A percentile compares a stretch with the other conserved stretches of the same genome.
These are phyloP conservation scores for Bruguiera parviflora DNA, from an alignment of 345 rosid genomes.

Conservation along the genomic window DNA sequence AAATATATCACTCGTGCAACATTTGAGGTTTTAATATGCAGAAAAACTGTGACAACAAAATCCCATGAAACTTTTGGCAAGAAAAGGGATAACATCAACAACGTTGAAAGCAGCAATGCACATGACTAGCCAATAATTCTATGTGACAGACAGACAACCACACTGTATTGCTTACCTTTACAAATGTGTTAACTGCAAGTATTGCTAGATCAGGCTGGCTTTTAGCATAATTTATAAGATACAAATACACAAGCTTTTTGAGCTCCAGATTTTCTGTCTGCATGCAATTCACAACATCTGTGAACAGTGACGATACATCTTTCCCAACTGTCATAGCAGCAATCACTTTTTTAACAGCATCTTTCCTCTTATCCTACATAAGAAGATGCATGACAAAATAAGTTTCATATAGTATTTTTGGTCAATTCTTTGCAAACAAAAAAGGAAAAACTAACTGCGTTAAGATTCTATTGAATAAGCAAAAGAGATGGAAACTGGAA, in stretches of 20 bases:
- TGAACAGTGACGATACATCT: conserved; percentile 95
- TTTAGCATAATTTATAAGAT: conserved; percentile 95
- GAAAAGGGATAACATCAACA: not conserved
- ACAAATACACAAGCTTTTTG: conserved; percentile 93
- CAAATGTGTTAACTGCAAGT: conserved; percentile 97
- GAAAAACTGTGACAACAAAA: not conserved
- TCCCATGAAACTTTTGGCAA: not conserved
- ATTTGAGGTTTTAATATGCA: no score
- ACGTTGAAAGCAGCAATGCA: not conserved
- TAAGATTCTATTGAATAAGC: conserved; percentile 1
- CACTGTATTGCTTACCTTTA: conserved; percentile 55
- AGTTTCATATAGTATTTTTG: conserved; percentile 31
- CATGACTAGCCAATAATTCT: not conserved
- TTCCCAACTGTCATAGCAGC: conserved; percentile 99
- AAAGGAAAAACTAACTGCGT: conserved; percentile 45
- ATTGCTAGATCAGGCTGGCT: conserved; percentile 99
- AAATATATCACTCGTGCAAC: no score
- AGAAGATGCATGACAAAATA: conserved; percentile 15
- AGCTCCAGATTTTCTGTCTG: conserved; percentile 99
- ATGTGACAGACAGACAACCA: not conserved
- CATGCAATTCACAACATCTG: conserved; percentile 99
- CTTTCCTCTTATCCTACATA: conserved; percentile 95
- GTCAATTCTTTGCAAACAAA: no score
- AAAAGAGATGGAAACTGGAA: not conserved
- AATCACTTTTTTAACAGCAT: conserved; percentile 99